Evolutionary conservation across 75 land plant genomes (phyloP), one percentile per base, ranked within the genome.

Genomic region (Sequoiadendron giganteum): DNA sequence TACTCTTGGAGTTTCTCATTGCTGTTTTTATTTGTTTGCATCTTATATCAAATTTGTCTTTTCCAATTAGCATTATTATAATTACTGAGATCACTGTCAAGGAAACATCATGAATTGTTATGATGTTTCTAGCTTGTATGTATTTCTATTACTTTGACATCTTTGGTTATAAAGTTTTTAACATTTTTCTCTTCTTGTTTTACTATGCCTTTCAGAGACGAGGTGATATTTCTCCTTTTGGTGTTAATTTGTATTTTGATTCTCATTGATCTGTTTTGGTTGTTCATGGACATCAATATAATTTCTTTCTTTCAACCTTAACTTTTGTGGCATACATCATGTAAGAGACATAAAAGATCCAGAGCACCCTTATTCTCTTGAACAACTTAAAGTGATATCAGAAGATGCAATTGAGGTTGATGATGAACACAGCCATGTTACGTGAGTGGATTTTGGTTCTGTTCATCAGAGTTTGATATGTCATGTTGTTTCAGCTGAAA

Each of bases 331-430:
- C 83, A 36, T 90, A 97, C 88, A 98, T 88, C 99, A 96, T 94
- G 85, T 98, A 76, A 93, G 98, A 92, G 99, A 98, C 90, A 98
- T 98, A 72, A 96, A 93, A 87, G 99, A 98, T 89, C 99, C 99
- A 88, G 99, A 98, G 89, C 99, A 98, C 88, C 99, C 99, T 49
- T 96, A 96, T 88, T 96, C 99, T 14, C 88, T 98, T 88, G 99
- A 98, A 90, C 97, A 98, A 90, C 93, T 98, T 73, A 98, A 98
- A 86, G 99, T 98, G 25, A 93, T 98, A 28, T 84, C 94, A 32
- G 99, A 98, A 90, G 98, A 96, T 87, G 92, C 93, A 56, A 92
- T 98, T 91, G 95, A 95, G 77, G 96, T 96, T 34, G 91, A 96
- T 85, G 95, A 96, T 85, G 78, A 87, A 58, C 87, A 88, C 11